Base-by-base conservation (phyloP, 129 eudicot genomes). In the Deinandra increscens region DNA sequence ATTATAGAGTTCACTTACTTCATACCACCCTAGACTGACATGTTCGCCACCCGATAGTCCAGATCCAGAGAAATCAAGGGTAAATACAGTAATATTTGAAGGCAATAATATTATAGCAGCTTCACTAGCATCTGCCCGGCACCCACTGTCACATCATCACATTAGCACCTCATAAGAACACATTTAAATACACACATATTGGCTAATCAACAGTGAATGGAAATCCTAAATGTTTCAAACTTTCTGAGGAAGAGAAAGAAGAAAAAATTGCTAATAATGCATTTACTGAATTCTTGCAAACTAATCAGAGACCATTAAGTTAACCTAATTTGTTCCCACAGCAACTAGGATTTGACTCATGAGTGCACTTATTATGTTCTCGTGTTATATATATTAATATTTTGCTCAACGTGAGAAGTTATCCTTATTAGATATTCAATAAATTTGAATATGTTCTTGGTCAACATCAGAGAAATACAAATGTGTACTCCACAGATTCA, bases 111-210 rank as follows among this genome's bases (percentile, higher is more conserved):
- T 83, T 38, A 89, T 82, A 60, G 99, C 99, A 58, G 97, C 99
- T 81, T 93, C 99, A 81, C 97, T 93, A n/a, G 97, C 99, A 83
- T 93, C 99, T 78, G 97, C 84, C 79, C 99, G 76, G 82, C 96
- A 89, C 65, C 98, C 98, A 87, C 98, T 93, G 86, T 8, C 72
- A 80, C 34, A 46, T 38, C 62, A 81, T 46, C 43, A 69, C 74
- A 37, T 78, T 37, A 53, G 56, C 34, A 71, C 22, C 53, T 31
- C 26, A 55, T 78, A 60, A 75, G 76, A 55, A 56, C 31, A 82
- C 9, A 64, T 63, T 53, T 48, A 12, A 65, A 51, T 17, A 23
- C 62, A 26, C 36, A 23, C 18, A 55, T 1, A 55, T 55, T 23
- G 37, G 17, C 62, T 55, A 26, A 13, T 20, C 9, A 14, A 6